These are phyloP conservation scores for Fomitopsis serialis DNA, from an alignment of 768 basidiomycete genomes.

Conservation along the genomic window DNA sequence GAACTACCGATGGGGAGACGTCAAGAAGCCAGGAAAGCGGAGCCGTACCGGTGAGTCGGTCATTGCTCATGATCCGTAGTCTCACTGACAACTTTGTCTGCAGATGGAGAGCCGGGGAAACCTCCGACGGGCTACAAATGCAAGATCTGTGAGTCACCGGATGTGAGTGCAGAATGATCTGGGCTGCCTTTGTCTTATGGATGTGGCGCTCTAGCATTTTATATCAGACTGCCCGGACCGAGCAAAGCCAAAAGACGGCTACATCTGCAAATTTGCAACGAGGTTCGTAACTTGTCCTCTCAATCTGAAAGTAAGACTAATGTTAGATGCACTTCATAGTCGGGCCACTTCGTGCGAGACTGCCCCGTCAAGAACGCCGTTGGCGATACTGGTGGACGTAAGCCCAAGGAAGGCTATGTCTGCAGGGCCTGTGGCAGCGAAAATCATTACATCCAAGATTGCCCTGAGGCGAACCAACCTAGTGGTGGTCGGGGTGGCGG, in stretches of 20 bases:
- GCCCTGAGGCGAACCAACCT: constrained; percentile 58
- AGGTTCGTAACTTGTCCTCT: constrained; percentile 33
- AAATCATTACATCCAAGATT: constrained; percentile 83
- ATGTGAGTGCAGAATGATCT: constrained; percentile 37
- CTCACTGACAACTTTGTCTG: background rate
- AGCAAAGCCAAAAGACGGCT: constrained; percentile 73
- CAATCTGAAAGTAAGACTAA: background rate
- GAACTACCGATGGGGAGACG: constrained; percentile 68
- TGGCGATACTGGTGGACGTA: constrained; percentile 79
- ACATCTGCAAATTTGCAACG: constrained; percentile 85
- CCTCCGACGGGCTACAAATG: constrained; percentile 75
- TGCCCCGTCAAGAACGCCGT: constrained; percentile 76
- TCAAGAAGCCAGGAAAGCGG: constrained; percentile 53
- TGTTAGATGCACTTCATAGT: constrained; percentile 30
- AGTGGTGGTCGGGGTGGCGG: constrained; percentile 22
- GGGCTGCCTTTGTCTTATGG: background rate
- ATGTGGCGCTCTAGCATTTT: constrained; percentile 49
- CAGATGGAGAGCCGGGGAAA: constrained; percentile 41
- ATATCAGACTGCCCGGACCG: constrained; percentile 74
- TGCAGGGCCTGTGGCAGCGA: constrained; percentile 91
- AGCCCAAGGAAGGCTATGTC: constrained; percentile 81
- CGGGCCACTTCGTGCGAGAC: constrained; percentile 84
- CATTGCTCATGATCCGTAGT: background rate
- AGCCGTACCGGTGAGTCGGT: constrained; percentile 43
- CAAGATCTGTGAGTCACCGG: constrained; percentile 67